Evolutionary conservation across 2,329 filamentous ascomycete species (phyloP).

Genomic region (Claviceps africana): DNA sequence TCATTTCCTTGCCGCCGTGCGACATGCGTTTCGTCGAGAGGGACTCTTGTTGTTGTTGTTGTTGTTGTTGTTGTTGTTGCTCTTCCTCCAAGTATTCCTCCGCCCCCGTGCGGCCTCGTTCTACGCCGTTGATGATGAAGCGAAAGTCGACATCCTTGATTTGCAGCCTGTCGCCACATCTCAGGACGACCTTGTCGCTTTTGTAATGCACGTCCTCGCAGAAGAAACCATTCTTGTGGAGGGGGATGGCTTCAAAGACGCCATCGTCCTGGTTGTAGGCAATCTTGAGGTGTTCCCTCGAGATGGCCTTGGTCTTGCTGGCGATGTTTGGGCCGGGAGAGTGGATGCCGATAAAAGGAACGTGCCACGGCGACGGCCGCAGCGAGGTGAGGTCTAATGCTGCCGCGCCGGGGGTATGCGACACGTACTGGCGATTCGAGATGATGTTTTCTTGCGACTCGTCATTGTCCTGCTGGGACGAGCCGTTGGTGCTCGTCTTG

Average conservation of each 20-base stretch:
- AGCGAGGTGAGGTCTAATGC: constrained; percentile 46
- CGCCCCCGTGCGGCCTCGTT: constrained; percentile 41
- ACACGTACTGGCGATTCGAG: constrained; percentile 45
- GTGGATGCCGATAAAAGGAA: constrained; percentile 58
- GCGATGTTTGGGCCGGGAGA: constrained; percentile 49
- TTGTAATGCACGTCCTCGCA: constrained; percentile 47
- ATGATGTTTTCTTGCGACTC: constrained; percentile 33
- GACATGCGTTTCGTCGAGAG: constrained; percentile 30
- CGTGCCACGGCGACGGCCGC: constrained; percentile 45
- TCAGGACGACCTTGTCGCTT: constrained; percentile 40
- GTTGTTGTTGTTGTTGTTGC: constrained; percentile 12
- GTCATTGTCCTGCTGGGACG: constrained; percentile 28
- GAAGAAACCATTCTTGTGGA: constrained; percentile 56
- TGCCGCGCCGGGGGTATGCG: constrained; percentile 44
- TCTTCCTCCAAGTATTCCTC: constrained; percentile 41
- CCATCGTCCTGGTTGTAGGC: constrained; percentile 49
- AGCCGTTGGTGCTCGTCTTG: constrained; percentile 30
- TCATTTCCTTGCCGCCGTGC: constrained; percentile 54
- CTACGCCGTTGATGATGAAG: constrained; percentile 55
- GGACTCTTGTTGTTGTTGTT: background rate
- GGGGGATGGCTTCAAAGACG: constrained; percentile 48
- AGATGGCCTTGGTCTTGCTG: constrained; percentile 56
- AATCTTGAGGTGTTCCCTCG: constrained; percentile 59
- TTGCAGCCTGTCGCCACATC: constrained; percentile 52
- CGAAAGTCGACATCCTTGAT: constrained; percentile 56